Percentiles rank a stretch among this genome's conserved stretches.
Conservation (phyloP, 1,284 basidiomycete genomes). For the Naganishia sp. region DNA sequence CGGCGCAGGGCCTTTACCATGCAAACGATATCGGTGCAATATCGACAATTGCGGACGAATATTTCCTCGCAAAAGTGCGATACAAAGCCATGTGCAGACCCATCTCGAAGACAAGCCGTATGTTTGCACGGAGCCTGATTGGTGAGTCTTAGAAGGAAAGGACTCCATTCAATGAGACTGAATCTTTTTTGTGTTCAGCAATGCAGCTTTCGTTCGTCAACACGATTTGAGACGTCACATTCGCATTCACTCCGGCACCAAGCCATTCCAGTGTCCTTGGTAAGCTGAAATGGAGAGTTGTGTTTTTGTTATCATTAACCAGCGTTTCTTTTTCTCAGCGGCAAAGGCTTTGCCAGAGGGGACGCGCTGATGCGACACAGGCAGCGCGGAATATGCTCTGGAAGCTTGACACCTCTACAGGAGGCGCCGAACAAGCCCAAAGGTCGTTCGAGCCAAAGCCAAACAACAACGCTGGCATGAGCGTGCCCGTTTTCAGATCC, state of each 20-base stretch:
- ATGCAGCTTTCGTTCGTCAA: constrained; percentile 55
- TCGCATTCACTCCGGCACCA: constrained; percentile 55
- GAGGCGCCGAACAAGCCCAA: neutral
- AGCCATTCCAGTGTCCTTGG: constrained; percentile 56
- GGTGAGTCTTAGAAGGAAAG: constrained; percentile 41
- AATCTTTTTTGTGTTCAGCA: constrained; percentile 34
- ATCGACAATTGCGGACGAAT: constrained; percentile 54
- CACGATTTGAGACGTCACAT: constrained; percentile 56
- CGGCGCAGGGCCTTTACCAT: constrained; percentile 36
- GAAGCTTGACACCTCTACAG: constrained; percentile 34
- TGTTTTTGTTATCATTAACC: neutral
- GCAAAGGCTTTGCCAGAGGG: constrained; percentile 56
- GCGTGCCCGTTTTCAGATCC: no score
- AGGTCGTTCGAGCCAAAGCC: no score
- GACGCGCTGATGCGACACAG: constrained; percentile 56
- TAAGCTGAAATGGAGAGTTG: constrained; percentile 36
- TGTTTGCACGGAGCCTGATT: constrained; percentile 51
- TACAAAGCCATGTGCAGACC: constrained; percentile 57
- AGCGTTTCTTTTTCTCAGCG: constrained; percentile 40
- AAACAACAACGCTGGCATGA: no score
- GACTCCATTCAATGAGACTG: neutral
- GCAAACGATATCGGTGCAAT: constrained; percentile 53
- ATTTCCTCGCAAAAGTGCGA: constrained; percentile 56
- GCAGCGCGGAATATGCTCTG: constrained; percentile 55
- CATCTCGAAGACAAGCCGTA: constrained; percentile 59